Conservation (phyloP, 345 rosid species). For the Hibiscus tridactylites region DNA sequence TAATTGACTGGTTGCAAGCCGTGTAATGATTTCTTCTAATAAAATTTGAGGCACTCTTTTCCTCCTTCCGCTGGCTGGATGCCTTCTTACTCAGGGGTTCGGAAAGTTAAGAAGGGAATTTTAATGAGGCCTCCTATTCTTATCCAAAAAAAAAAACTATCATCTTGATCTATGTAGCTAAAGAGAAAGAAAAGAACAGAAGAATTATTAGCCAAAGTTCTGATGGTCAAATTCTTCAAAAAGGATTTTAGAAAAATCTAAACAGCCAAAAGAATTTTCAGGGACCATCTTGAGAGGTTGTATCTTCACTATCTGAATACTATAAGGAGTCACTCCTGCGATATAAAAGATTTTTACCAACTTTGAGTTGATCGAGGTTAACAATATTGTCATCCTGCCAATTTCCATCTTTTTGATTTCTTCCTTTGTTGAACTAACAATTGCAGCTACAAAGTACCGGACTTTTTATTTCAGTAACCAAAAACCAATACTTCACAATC, state of each 20-base stretch:
- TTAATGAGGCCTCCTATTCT: too few species aligned
- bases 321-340: neutral
- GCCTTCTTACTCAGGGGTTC: too few species aligned
- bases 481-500: neutral
- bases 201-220: too few species aligned
- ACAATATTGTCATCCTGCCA: neutral
- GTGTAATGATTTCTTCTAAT: too few species aligned
- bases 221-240: too few species aligned
- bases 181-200: too few species aligned
- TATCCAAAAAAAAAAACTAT: neutral
- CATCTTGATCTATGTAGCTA: neutral
- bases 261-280: neutral
- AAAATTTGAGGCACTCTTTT: too few species aligned
- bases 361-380: neutral
- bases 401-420: neutral
- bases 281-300: neutral
- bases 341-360: neutral
- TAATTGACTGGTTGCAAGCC: too few species aligned
- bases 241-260: neutral
- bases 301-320: neutral
- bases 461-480: neutral
- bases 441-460: neutral
- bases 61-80: too few species aligned
- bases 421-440: neutral
- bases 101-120: too few species aligned